Percentiles rank a stretch among this genome's conserved stretches.
These are phyloP conservation scores for Cardamine occulta DNA, from an alignment of 345 rosid species.

Conservation along the genomic window DNA sequence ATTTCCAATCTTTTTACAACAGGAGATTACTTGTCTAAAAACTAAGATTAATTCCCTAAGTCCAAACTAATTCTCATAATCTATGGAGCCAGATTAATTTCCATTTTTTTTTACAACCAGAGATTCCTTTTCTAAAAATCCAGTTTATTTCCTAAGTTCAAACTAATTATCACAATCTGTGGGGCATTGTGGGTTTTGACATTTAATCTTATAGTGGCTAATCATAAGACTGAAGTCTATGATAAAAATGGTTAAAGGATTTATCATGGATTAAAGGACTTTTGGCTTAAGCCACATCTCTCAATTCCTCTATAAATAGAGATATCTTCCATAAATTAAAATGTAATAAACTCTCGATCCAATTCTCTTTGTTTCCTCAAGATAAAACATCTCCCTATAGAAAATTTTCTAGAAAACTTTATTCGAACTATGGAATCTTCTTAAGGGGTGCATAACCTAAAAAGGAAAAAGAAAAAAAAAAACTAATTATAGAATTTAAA, in stretches of 20 bases:
- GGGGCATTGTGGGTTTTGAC: background rate
- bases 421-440: background rate
- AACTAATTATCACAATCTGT: background rate
- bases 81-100: background rate
- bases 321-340: background rate
- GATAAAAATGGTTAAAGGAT: background rate
- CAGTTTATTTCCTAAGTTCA: background rate
- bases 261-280: background rate
- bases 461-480: background rate
- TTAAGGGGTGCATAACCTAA: background rate
- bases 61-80: too few species aligned
- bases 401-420: background rate
- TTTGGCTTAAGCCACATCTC: background rate
- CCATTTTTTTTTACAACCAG: background rate
- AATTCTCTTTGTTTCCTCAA: background rate
- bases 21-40: background rate
- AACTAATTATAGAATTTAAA: conserved; percentile 39
- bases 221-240: background rate
- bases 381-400: background rate
- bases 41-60: background rate
- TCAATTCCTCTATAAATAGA: background rate
- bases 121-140: background rate
- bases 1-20: background rate
- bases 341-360: background rate
- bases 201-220: background rate